These are phyloP conservation scores for Galerina sulciceps DNA, from an alignment of 768 basidiomycete genomes.

Conservation along the genomic window DNA sequence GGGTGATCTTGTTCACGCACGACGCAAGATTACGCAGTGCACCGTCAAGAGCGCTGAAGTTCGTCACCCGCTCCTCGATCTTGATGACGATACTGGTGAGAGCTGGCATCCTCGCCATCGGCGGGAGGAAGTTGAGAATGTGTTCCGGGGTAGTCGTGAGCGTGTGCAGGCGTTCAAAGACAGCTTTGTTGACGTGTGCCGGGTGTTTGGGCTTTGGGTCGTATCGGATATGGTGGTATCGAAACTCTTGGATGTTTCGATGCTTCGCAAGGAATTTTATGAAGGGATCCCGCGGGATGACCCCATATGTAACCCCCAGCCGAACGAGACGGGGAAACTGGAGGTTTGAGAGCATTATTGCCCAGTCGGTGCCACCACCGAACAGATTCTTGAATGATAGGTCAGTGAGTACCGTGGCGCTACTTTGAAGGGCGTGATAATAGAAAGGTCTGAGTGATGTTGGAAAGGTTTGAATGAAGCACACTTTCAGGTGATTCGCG, in stretches of 20 bases:
- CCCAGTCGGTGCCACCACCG: slow-evolving; percentile 22
- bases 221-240: slow-evolving; percentile 24
- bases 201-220: slow-evolving; percentile 16
- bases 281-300: slow-evolving; percentile 18
- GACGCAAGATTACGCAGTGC: slow-evolving; percentile 13
- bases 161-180: slow-evolving; percentile 14
- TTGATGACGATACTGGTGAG: slow-evolving; percentile 11
- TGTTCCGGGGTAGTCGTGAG: slow-evolving; percentile 19
- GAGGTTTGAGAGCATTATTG: slow-evolving; percentile 14
- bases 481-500: slow-evolving; percentile 5
- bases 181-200: neutral
- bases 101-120: slow-evolving; percentile 5
- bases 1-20: slow-evolving; percentile 15
- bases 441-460: slow-evolving; percentile 23
- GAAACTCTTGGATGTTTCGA: slow-evolving; percentile 12
- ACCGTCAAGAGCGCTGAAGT: slow-evolving; percentile 17
- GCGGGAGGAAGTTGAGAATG: slow-evolving; percentile 20
- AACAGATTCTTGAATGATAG: slow-evolving; percentile 23
- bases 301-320: slow-evolving; percentile 14
- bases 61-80: slow-evolving; percentile 15
- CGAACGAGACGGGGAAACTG: slow-evolving; percentile 13
- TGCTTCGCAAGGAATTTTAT: slow-evolving; percentile 22
- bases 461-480: slow-evolving; percentile 19
- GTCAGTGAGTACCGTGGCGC: slow-evolving; percentile 9
- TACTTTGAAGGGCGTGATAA: slow-evolving; percentile 14